These are phyloP conservation scores for Tylopilus felleus DNA, from an alignment of 768 basidiomycete genomes.

Conservation along the genomic window DNA sequence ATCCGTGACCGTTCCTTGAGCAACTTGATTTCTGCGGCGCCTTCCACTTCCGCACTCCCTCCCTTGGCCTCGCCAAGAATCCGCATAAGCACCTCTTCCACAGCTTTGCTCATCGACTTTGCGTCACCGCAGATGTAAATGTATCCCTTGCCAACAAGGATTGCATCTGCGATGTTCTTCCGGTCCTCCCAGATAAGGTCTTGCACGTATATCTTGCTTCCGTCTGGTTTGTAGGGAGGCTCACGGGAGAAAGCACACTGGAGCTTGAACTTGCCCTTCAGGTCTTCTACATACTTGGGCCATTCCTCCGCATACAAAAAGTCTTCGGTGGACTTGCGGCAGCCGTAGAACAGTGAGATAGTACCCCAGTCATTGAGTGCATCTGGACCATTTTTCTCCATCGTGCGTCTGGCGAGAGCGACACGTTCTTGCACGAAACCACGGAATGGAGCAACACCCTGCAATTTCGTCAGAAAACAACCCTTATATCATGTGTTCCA, in stretches of 20 bases:
- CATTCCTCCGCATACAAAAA: constrained; percentile 96
- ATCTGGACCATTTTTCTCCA: constrained; percentile 93
- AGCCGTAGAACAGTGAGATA: constrained; percentile 95
- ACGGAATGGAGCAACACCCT: constrained; percentile 99
- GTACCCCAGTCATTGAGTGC: constrained; percentile 94
- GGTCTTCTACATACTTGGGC: constrained; percentile 80
- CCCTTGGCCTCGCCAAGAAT: constrained; percentile 94
- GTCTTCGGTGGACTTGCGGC: constrained; percentile 84
- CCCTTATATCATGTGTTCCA: background rate
- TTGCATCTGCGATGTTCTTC: constrained; percentile 79
- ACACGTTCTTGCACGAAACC: constrained; percentile 98
- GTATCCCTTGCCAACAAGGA: constrained; percentile 94
- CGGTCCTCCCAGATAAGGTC: constrained; percentile 89
- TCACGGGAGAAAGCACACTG: constrained; percentile 91
- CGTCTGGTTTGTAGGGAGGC: constrained; percentile 78
- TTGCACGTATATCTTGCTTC: constrained; percentile 98
- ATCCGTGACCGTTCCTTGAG: constrained; percentile 91
- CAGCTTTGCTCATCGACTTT: constrained; percentile 92
- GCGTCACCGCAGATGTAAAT: constrained; percentile 97
- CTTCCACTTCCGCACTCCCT: constrained; percentile 83
- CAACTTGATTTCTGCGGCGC: constrained; percentile 86
- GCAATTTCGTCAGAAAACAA: constrained; percentile 10
- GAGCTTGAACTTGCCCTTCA: constrained; percentile 89
- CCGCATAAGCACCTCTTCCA: constrained; percentile 82
- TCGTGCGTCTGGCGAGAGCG: constrained; percentile 88